Conservation (phyloP, 129 eudicot genomes). For the Centella asiatica region DNA sequence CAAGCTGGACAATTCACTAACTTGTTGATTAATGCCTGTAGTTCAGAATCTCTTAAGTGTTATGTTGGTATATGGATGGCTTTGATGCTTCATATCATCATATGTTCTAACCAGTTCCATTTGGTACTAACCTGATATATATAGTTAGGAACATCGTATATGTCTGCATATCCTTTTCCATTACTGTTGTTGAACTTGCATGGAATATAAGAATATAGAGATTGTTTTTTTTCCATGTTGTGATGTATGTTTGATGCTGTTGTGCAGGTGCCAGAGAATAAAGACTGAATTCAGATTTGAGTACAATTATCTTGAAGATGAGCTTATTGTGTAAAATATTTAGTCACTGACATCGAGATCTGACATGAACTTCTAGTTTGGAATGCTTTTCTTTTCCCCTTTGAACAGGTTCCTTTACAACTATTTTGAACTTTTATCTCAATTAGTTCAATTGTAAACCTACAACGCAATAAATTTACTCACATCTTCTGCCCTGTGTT, state of each 20-base stretch:
- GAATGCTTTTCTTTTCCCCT: background rate
- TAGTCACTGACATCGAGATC: background rate
- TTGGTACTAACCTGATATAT: background rate
- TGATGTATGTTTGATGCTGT: background rate
- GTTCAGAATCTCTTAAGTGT: too few relatives aligned
- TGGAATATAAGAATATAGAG: background rate
- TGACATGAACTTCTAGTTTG: constrained; percentile 13
- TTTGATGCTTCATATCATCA: too few relatives aligned
- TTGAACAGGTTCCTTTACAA: background rate
- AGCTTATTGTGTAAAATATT: constrained; percentile 50
- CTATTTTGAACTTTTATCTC: background rate
- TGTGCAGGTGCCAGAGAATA: constrained; percentile 87
- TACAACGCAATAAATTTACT: background rate
- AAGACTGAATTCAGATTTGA: constrained; percentile 87
- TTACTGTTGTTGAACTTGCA: background rate
- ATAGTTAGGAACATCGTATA: background rate
- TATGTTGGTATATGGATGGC: too few relatives aligned
- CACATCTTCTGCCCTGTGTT: background rate
- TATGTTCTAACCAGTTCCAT: background rate
- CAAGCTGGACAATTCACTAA: too few relatives aligned
- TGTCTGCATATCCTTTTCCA: background rate
- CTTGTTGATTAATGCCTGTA: too few relatives aligned
- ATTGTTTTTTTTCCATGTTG: background rate
- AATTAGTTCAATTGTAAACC: background rate
- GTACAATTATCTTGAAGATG: constrained; percentile 95